Conservation (phyloP, 2,329 filamentous ascomycete genomes). For the Hirsutella thompsonii region DNA sequence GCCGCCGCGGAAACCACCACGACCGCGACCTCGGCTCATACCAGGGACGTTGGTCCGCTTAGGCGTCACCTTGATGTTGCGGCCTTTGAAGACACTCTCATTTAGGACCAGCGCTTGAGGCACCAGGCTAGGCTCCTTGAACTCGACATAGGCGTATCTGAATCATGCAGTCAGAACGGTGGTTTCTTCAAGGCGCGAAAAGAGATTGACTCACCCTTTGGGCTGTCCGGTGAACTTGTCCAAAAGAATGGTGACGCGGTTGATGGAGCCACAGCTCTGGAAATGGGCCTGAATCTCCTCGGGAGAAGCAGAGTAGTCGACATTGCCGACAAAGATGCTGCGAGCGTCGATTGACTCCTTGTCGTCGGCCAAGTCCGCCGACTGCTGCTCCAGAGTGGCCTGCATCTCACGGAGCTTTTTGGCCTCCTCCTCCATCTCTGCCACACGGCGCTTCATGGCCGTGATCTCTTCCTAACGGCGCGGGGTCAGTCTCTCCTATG, state of each 20-base stretch:
- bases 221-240: constrained; percentile 98
- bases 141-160: constrained; percentile 98
- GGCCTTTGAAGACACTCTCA: constrained; percentile 88
- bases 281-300: constrained; percentile 97
- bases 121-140: constrained; percentile 85
- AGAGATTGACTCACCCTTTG: constrained; percentile 58
- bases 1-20: constrained; percentile 38
- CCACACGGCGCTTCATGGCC: constrained; percentile 76
- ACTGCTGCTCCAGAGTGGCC: constrained; percentile 71
- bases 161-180: background rate
- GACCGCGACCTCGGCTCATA: constrained; percentile 70
- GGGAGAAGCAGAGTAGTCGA: constrained; percentile 92
- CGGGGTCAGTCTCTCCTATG: constrained; percentile 15
- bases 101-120: constrained; percentile 90
- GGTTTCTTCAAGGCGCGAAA: background rate
- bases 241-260: constrained; percentile 90
- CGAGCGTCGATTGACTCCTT: constrained; percentile 92
- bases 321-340: constrained; percentile 96
- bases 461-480: constrained; percentile 59
- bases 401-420: constrained; percentile 82
- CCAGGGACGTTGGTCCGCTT: constrained; percentile 96
- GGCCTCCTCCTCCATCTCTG: constrained; percentile 84
- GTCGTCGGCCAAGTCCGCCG: constrained; percentile 73
- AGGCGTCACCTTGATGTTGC: constrained; percentile 87
- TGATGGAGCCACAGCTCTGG: constrained; percentile 93